Conservation (phyloP, 257 asterid species). For the Haberlea rhodopensis region DNA sequence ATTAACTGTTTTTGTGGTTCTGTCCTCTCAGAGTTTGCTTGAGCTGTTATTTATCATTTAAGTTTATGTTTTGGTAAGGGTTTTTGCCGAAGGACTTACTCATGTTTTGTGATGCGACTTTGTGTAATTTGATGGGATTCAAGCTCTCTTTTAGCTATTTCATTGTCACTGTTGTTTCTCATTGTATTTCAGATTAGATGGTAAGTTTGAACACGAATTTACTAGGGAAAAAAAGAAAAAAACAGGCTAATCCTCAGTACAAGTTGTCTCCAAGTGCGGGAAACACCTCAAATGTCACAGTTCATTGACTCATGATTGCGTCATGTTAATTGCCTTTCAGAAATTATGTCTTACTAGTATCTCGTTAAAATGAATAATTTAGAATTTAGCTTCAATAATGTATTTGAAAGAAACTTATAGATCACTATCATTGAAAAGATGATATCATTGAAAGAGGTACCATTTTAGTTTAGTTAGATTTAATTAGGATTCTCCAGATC, state of each 20-base stretch:
- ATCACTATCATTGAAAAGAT: neutral
- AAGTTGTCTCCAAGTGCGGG: conserved; percentile 17
- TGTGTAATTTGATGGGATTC: neutral
- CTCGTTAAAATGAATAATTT: neutral
- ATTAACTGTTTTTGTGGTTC: conserved; percentile 12
- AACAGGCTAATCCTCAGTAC: neutral
- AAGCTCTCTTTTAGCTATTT: neutral
- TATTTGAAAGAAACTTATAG: neutral
- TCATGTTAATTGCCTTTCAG: too few relatives aligned
- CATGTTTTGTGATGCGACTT: conserved; percentile 14
- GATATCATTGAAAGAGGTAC: neutral
- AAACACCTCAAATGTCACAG: conserved; percentile 19
- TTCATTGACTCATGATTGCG: neutral
- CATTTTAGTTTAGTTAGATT: neutral
- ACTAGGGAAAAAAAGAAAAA: too few relatives aligned
- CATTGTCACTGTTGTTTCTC: neutral
- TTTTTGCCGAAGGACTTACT: conserved; percentile 6
- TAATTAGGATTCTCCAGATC: neutral
- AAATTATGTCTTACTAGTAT: neutral
- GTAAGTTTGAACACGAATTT: conserved; percentile 3
- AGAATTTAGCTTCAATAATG: too few relatives aligned
- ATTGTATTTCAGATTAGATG: neutral
- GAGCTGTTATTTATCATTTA: neutral
- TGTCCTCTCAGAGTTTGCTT: conserved; percentile 12
- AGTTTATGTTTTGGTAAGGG: conserved; percentile 4